phyloP scores from a whole-genome alignment of 2,329 filamentous ascomycete genomes.

The Phialemoniopsis sp. region DNA sequence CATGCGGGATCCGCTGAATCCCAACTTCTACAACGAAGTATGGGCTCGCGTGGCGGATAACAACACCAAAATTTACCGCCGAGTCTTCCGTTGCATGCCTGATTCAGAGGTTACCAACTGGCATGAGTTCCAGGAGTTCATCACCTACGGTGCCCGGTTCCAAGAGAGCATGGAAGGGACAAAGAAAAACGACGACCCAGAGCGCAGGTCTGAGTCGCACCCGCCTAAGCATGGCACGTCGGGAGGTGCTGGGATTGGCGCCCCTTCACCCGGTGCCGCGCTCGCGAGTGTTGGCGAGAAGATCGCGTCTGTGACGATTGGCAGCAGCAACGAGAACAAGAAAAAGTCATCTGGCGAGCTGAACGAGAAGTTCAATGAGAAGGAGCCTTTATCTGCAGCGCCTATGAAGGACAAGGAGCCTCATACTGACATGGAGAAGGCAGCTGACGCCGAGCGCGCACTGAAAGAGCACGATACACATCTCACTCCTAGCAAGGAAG shows the following conservation, averaged over 20 bases:
- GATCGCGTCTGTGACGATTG: conserved; percentile 12
- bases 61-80: conserved; percentile 91
- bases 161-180: conserved; percentile 57
- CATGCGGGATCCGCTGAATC: conserved; percentile 85
- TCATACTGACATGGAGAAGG: conserved; percentile 19
- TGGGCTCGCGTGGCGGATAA: conserved; percentile 88
- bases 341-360: conserved; percentile 25
- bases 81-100: conserved; percentile 95
- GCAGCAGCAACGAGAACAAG: conserved; percentile 17
- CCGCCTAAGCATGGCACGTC: conserved; percentile 16
- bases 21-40: conserved; percentile 78
- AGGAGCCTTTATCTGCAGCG: conserved; percentile 16
- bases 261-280: conserved; percentile 33
- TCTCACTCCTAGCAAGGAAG: conserved; percentile 15
- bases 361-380: conserved; percentile 31
- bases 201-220: conserved; percentile 27
- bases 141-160: conserved; percentile 74
- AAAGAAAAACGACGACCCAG: conserved; percentile 49
- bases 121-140: conserved; percentile 86
- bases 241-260: conserved; percentile 34
- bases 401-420: conserved; percentile 11
- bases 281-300: conserved; percentile 31
- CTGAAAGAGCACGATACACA: conserved; percentile 13
- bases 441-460: conserved; percentile 19
- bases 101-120: conserved; percentile 92